Evolutionary conservation across 1,284 basidiomycete genomes (phyloP), one percentile per base, ranked within the genome.

Genomic region (Sutorius eximius): DNA sequence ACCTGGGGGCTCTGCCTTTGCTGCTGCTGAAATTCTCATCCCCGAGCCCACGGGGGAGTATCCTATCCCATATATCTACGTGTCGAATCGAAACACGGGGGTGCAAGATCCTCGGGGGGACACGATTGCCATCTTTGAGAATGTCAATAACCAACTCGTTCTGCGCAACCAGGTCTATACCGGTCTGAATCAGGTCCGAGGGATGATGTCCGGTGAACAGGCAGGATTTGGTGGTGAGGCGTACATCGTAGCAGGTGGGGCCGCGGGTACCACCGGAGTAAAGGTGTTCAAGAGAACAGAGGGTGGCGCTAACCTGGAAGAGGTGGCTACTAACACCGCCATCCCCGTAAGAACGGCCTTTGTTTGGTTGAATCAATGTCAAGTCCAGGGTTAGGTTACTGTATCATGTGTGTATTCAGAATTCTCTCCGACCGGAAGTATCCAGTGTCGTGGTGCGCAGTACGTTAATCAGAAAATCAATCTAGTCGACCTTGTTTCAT

Each of bases 1-100:
- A 42, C 79, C 82, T 0, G 58, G 72, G 27, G 79, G 79, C 30
- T 76, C 82, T 0, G 57, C 63, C 5, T 84, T 78, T 62, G 79
- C 78, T 11, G 83, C 77, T 1, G 84, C 73, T 5, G 85, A 87
- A 61, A 81, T 87, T 58, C 76, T 86, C 47, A 77, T 85, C 53
- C 83, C 85, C 0, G 52, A 73, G 6, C 75, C 79, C 2, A 80
- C 77, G 16, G 42, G 59, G 2, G 57, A 68, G 12, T 86, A 81
- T 73, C 77, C 77, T 0, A 74, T 60, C 0, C 77, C 79, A 0
- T 85, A 82, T 63, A 78, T 89, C 56, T 89, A 87, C 70, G 78
- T 78, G 29, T 86, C 84, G n/a, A 89, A 89, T 71, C 78, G 86
- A 51, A 85, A 87, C 66, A 78, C 68, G 0, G 81, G 78, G 9